phyloP scores from a whole-genome alignment of 768 basidiomycete genomes.

The Lactarius sanguifluus region DNA sequence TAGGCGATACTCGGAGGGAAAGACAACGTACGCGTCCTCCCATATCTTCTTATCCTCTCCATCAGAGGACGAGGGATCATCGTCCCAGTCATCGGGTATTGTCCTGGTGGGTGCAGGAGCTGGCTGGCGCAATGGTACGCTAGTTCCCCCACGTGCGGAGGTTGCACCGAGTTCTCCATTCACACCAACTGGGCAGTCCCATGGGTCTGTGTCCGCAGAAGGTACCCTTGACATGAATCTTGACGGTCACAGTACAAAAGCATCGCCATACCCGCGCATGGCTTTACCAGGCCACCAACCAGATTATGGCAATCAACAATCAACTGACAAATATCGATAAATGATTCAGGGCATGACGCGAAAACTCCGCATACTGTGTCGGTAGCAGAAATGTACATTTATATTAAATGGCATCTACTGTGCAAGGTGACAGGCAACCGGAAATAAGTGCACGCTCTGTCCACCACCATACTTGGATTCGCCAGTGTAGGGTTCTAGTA shows the following conservation, averaged over 20 bases:
- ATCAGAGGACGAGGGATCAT: constrained; percentile 46
- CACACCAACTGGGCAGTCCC: constrained; percentile 26
- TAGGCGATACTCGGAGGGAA: constrained; percentile 25
- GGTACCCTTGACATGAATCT: constrained; percentile 17
- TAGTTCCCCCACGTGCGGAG: not conserved
- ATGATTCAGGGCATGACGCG: not conserved
- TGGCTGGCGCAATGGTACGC: constrained; percentile 5
- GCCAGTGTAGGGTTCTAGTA: not conserved
- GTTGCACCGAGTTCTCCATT: not conserved
- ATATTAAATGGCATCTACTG: not conserved
- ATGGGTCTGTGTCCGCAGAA: constrained; percentile 20
- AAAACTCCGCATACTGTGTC: not conserved
- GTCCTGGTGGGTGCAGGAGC: constrained; percentile 3
- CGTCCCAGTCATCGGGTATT: constrained; percentile 61
- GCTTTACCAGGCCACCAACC: constrained; percentile 5
- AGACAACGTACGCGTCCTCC: constrained; percentile 63
- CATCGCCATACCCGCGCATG: not conserved
- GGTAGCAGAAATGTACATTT: not conserved
- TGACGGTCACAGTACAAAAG: constrained; percentile 11
- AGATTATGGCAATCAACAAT: constrained; percentile 4
- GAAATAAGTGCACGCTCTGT: not conserved
- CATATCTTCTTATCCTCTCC: constrained; percentile 54
- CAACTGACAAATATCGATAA: not conserved
- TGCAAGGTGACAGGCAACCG: not conserved
- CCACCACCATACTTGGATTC: not conserved